Conservation (phyloP, 345 rosid genomes). For the Eucalyptus cloeziana region DNA sequence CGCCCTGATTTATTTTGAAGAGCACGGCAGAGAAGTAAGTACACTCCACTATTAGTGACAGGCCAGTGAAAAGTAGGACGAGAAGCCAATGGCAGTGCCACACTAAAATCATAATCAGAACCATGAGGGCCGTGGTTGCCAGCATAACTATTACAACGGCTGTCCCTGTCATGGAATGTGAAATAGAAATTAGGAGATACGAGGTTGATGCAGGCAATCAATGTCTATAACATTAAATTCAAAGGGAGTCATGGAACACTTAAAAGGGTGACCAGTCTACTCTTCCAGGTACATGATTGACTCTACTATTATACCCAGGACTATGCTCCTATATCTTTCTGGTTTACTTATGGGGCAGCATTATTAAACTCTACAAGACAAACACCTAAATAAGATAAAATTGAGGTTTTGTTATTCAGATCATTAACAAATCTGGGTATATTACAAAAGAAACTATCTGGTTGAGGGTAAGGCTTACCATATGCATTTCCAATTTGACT, state of each 20-base stretch:
- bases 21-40: slow-evolving; percentile 58
- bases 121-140: slow-evolving; percentile 64
- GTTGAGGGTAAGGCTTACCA: slow-evolving; percentile 21
- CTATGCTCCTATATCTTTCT: not conserved
- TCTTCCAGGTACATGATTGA: not conserved
- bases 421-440: not conserved
- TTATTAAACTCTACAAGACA: not conserved
- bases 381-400: not conserved
- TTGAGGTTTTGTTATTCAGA: not conserved
- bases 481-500: slow-evolving; percentile 79
- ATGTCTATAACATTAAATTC: not conserved
- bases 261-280: not conserved
- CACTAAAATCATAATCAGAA: slow-evolving; percentile 57
- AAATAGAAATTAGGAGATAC: not conserved
- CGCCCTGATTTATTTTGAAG: slow-evolving; percentile 63
- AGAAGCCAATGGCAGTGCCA: slow-evolving; percentile 77
- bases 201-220: not conserved
- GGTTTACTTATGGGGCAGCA: not conserved
- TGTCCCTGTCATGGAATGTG: slow-evolving; percentile 29
- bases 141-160: slow-evolving; percentile 73
- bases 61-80: slow-evolving; percentile 43
- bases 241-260: not conserved
- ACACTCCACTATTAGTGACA: slow-evolving; percentile 45
- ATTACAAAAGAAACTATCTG: not conserved
- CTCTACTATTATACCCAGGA: not conserved